These are phyloP conservation scores for Trichoderma lentiforme DNA, from an alignment of 2,329 filamentous ascomycete species.

Conservation along the genomic window DNA sequence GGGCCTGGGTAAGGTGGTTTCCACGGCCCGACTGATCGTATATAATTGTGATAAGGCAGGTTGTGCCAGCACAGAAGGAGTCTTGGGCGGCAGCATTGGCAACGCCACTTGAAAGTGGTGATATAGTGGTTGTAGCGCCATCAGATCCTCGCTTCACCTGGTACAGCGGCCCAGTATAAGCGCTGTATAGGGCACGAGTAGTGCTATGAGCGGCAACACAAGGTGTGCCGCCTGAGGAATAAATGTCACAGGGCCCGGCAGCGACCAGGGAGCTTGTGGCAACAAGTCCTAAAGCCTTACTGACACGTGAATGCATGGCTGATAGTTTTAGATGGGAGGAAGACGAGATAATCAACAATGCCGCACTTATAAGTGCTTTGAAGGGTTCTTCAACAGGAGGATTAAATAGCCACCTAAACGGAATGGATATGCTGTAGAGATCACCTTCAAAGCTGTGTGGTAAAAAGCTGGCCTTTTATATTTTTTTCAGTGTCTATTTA, in stretches of 20 bases:
- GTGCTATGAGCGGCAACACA: slow-evolving; percentile 8
- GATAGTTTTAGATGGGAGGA: neutral
- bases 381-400: neutral
- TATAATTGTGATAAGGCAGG: slow-evolving; percentile 1
- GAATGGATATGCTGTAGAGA: neutral
- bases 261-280: neutral
- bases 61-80: neutral
- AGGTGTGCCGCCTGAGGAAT: neutral
- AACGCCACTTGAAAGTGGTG: neutral
- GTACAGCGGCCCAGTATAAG: neutral
- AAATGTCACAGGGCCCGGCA: slow-evolving; percentile 1
- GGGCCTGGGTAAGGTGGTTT: slow-evolving; percentile 7
- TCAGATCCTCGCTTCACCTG: slow-evolving; percentile 4
- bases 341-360: neutral
- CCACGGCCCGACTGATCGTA: slow-evolving; percentile 6
- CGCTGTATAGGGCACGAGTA: neutral
- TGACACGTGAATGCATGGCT: neutral
- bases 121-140: neutral
- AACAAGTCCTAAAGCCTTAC: neutral
- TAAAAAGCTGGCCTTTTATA: neutral
- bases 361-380: neutral
- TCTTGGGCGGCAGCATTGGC: slow-evolving; percentile 5
- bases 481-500: too few species aligned
- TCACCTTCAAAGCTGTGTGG: neutral
- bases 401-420: neutral